phyloP scores from a whole-genome alignment of 1,139 yeast species.

The Zygosaccharomyces pseudobailii region DNA sequence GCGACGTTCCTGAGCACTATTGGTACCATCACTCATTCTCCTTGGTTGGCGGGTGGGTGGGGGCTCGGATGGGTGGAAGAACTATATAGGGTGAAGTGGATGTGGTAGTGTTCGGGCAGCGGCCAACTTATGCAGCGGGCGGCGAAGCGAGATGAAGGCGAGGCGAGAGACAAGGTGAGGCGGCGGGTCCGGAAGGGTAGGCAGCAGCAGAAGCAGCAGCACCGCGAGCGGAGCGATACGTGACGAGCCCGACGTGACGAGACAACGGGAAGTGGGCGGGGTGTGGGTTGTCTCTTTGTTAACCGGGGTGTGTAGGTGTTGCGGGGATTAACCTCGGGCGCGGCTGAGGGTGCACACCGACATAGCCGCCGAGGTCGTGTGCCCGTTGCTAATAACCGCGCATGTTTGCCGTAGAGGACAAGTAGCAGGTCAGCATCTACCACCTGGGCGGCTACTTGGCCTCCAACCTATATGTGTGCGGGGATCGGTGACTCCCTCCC shows the following conservation, averaged over 20 bases:
- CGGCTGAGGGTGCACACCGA: not conserved
- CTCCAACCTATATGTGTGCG: not conserved
- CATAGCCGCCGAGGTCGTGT: not conserved
- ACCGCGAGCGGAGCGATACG: not conserved
- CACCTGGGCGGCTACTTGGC: not conserved
- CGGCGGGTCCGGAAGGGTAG: not conserved
- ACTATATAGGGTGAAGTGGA: no score
- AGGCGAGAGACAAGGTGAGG: not conserved
- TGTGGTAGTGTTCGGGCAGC: not conserved
- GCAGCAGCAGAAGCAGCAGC: no score
- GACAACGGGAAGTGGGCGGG: not conserved
- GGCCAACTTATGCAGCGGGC: not conserved
- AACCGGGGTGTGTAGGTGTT: not conserved
- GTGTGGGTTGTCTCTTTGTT: not conserved
- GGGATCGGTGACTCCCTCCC: not conserved
- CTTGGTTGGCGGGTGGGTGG: slow-evolving; percentile 1
- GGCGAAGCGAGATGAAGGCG: not conserved
- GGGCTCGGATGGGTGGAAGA: no score
- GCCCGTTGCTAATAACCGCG: no score
- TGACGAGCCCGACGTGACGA: not conserved
- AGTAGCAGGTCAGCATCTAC: no score
- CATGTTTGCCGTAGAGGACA: no score
- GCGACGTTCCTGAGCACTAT: slow-evolving; percentile 2
- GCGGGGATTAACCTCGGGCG: not conserved
- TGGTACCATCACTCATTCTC: slow-evolving; percentile 1